phyloP scores from a whole-genome alignment of 176 grass and related monocot genomes.

The Rhynchospora tenuis region DNA sequence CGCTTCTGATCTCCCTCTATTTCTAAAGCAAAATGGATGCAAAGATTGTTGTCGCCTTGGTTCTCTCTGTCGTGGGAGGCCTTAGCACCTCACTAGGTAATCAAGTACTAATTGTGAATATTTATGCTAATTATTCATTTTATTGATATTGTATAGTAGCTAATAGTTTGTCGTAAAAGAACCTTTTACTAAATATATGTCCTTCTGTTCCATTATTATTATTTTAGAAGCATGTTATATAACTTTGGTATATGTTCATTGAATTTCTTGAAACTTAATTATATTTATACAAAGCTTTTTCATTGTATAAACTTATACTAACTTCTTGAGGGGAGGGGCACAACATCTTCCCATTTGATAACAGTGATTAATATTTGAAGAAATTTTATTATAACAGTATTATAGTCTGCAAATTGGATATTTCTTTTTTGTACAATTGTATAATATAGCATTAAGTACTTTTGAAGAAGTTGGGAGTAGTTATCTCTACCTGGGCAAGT shows the following conservation, averaged over 20 bases:
- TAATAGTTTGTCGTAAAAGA: neutral
- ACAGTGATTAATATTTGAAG: too few relatives aligned
- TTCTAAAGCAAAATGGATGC: conserved; percentile 41
- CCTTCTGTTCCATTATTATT: too few relatives aligned
- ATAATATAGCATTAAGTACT: neutral
- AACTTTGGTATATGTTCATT: too few relatives aligned
- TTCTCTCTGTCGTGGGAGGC: conserved; percentile 58
- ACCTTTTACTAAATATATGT: neutral
- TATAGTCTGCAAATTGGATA: too few relatives aligned
- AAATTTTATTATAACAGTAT: too few relatives aligned
- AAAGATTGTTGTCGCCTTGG: conserved; percentile 45
- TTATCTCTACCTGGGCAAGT: neutral
- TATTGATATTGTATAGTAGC: neutral
- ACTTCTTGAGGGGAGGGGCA: too few relatives aligned
- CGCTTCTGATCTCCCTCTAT: neutral
- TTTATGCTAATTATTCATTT: neutral
- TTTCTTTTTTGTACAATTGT: too few relatives aligned
- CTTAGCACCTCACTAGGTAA: conserved; percentile 69
- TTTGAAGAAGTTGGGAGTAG: neutral
- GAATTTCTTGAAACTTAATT: too few relatives aligned
- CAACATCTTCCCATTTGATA: too few relatives aligned
- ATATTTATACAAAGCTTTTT: too few relatives aligned
- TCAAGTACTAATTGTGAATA: neutral
- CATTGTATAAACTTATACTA: too few relatives aligned
- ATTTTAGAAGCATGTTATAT: too few relatives aligned